Percentiles rank a stretch among this genome's conserved stretches.
These are phyloP conservation scores for Trichaptum fuscoviolaceum DNA, from an alignment of 768 basidiomycete genomes.

Conservation along the genomic window DNA sequence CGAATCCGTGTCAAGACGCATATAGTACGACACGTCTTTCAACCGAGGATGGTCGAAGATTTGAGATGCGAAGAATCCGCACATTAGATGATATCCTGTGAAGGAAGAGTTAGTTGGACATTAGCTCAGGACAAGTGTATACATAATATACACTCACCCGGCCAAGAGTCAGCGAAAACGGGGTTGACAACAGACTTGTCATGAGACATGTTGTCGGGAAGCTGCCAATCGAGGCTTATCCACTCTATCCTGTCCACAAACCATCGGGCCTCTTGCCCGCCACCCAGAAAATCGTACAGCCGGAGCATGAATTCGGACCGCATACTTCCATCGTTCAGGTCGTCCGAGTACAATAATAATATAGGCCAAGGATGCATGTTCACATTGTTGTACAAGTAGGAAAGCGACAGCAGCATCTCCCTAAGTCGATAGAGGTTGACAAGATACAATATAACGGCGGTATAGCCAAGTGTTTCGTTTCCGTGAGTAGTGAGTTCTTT, in stretches of 20 bases:
- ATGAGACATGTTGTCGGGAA: background rate
- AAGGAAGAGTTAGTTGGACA: background rate
- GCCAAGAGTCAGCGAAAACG: background rate
- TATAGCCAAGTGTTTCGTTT: background rate
- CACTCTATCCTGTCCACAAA: background rate
- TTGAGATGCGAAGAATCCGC: slow-evolving; percentile 17
- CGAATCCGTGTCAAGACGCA: slow-evolving; percentile 19
- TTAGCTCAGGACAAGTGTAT: background rate
- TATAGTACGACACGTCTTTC: slow-evolving; percentile 15
- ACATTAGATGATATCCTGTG: slow-evolving; percentile 21
- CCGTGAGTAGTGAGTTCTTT: background rate
- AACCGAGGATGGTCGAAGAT: slow-evolving; percentile 18
- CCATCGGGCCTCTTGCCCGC: background rate
- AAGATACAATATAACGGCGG: background rate
- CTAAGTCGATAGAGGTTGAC: background rate
- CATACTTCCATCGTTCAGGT: background rate
- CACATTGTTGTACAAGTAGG: background rate
- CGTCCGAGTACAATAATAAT: background rate
- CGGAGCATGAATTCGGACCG: background rate
- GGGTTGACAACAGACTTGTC: background rate
- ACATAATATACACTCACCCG: background rate
- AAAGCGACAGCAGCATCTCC: background rate
- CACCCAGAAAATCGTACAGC: background rate
- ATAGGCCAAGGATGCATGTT: background rate
- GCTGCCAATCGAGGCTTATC: background rate